phyloP scores from a whole-genome alignment of 495 filamentous ascomycete genomes.

The Aspergillus taichungensis region DNA sequence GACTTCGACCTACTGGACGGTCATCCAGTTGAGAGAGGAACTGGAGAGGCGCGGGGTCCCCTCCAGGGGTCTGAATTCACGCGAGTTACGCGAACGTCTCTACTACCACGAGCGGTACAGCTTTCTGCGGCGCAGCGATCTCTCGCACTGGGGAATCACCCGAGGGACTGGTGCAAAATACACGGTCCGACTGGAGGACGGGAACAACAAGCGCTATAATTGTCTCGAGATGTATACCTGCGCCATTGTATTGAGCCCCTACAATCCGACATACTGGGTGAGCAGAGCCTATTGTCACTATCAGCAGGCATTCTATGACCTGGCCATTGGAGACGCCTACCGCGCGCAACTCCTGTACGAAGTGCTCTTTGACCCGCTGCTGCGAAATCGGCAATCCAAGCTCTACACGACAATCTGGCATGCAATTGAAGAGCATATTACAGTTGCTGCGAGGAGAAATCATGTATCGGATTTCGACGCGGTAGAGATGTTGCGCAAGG shows the following conservation, averaged over 20 bases:
- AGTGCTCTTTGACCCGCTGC: constrained; percentile 10
- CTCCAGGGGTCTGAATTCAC: not conserved
- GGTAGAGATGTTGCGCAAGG: constrained; percentile 9
- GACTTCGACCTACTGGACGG: not conserved
- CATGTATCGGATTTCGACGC: not conserved
- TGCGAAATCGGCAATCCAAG: constrained; percentile 14
- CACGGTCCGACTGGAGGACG: constrained; percentile 6
- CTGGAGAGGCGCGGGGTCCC: not conserved
- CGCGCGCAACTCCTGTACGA: constrained; percentile 59
- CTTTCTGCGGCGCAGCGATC: constrained; percentile 10
- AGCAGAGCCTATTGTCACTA: constrained; percentile 60
- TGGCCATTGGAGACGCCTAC: constrained; percentile 77
- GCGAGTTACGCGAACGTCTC: constrained; percentile 1
- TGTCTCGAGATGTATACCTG: constrained; percentile 29
- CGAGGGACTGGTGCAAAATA: constrained; percentile 5
- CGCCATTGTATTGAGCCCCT: constrained; percentile 42
- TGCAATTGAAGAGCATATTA: constrained; percentile 25
- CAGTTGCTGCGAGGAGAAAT: constrained; percentile 1
- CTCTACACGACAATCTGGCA: constrained; percentile 22
- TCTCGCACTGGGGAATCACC: constrained; percentile 16
- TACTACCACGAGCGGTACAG: constrained; percentile 5
- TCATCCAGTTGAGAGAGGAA: not conserved
- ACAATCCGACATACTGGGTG: constrained; percentile 62
- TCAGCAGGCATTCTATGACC: constrained; percentile 67
- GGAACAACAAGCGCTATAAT: constrained; percentile 1